phyloP scores from a whole-genome alignment of 139 green algal species.

The Haematococcus sp. region DNA sequence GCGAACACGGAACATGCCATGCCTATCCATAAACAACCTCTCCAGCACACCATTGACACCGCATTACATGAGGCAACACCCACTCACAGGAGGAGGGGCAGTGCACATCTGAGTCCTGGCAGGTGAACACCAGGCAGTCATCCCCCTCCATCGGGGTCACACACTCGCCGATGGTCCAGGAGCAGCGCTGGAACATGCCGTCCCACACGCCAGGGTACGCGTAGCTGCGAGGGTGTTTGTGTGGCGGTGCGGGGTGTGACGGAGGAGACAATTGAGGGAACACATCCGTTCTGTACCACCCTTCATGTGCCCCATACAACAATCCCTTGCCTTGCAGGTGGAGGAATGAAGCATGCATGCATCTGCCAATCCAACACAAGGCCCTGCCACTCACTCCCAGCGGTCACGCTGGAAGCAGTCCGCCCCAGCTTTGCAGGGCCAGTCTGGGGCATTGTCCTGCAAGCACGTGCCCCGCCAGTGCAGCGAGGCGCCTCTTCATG shows the following conservation, averaged over 20 bases:
- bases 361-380: background rate
- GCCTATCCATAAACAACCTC: too few species aligned
- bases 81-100: slow-evolving; percentile 38
- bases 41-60: too few species aligned
- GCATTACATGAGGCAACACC: background rate
- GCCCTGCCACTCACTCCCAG: slow-evolving; percentile 9
- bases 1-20: too few species aligned
- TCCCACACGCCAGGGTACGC: slow-evolving; percentile 60
- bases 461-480: too few species aligned
- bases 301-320: background rate
- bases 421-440: slow-evolving; percentile 3
- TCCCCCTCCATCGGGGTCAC: slow-evolving; percentile 43
- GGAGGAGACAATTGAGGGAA: too few species aligned
- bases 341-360: background rate
- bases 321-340: background rate
- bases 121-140: slow-evolving; percentile 60
- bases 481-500: background rate
- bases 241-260: too few species aligned
- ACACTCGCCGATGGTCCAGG: slow-evolving; percentile 42
- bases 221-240: slow-evolving; percentile 32
- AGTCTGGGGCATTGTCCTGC: slow-evolving; percentile 11
- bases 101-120: slow-evolving; percentile 25
- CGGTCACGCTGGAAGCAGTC: slow-evolving; percentile 11
- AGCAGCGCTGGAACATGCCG: slow-evolving; percentile 48
- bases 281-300: too few species aligned